These are phyloP conservation scores for Trametes meyenii DNA, from an alignment of 768 basidiomycete species.

Conservation along the genomic window DNA sequence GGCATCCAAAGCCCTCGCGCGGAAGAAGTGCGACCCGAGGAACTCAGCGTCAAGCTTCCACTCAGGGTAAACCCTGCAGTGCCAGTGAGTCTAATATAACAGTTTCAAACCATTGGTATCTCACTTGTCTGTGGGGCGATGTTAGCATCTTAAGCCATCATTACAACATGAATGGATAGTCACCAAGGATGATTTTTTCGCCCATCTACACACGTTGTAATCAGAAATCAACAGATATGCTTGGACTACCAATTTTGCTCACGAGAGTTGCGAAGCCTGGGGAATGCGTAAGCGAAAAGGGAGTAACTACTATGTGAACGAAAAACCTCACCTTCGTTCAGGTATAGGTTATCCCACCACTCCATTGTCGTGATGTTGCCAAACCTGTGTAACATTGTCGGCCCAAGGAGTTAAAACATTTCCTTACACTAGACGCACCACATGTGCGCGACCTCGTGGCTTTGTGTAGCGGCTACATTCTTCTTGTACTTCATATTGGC, in stretches of 20 bases:
- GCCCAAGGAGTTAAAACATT: too few relatives aligned
- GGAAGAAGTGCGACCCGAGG: conserved; percentile 71
- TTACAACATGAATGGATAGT: conserved; percentile 16
- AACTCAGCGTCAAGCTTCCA: conserved; percentile 87
- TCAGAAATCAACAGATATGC: background rate
- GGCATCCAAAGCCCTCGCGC: conserved; percentile 82
- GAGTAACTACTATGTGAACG: background rate
- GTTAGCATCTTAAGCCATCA: conserved; percentile 4
- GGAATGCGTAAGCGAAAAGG: background rate
- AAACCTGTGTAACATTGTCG: conserved; percentile 52
- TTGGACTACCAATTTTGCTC: background rate
- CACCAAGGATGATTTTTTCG: conserved; percentile 81
- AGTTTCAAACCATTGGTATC: background rate
- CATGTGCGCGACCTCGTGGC: conserved; percentile 89
- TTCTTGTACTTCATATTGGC: conserved; percentile 79
- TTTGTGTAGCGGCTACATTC: conserved; percentile 71
- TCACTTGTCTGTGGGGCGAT: conserved; percentile 50
- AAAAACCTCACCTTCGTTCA: conserved; percentile 65
- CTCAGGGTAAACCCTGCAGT: conserved; percentile 71
- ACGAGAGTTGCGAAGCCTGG: conserved; percentile 83
- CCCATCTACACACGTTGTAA: conserved; percentile 59
- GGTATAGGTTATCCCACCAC: conserved; percentile 88
- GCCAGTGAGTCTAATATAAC: too few relatives aligned
- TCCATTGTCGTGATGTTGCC: conserved; percentile 95
- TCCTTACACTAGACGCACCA: conserved; percentile 45